A percentile compares a stretch with the other conserved stretches of the same genome.
Conservation (phyloP, 2,329 filamentous ascomycete genomes). For the Cryphonectria japonica region DNA sequence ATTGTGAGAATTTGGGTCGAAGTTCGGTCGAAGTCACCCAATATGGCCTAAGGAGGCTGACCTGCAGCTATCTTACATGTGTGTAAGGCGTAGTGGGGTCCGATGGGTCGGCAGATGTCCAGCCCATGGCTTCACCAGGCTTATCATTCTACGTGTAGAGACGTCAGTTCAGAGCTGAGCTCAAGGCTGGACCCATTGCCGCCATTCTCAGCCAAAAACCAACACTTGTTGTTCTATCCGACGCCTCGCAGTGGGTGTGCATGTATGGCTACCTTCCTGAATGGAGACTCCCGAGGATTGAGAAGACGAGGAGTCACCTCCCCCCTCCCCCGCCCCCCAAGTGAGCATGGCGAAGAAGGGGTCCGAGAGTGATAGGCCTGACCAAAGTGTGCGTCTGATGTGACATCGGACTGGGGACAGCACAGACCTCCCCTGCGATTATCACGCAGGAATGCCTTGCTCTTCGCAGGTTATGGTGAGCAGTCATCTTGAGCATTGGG, state of each 20-base stretch:
- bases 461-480: not conserved
- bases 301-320: not conserved
- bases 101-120: not conserved
- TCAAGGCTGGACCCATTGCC: not conserved
- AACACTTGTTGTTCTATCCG: not conserved
- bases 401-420: not conserved
- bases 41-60: not conserved
- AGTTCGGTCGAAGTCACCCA: not conserved
- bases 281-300: not conserved
- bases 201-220: not conserved
- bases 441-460: not conserved
- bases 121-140: not conserved
- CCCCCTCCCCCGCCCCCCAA: not conserved
- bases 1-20: not conserved
- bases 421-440: not conserved
- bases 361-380: not conserved
- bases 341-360: not conserved
- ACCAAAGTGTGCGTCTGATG: not conserved
- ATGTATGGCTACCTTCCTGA: not conserved
- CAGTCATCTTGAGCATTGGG: constrained; percentile 17
- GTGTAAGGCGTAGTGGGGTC: not conserved
- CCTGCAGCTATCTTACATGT: constrained; percentile 2
- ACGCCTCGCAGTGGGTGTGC: not conserved
- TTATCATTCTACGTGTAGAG: not conserved
- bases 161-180: not conserved